Conservation (phyloP, 1,139 yeast species). For the Blastobotrys ciferrii region DNA sequence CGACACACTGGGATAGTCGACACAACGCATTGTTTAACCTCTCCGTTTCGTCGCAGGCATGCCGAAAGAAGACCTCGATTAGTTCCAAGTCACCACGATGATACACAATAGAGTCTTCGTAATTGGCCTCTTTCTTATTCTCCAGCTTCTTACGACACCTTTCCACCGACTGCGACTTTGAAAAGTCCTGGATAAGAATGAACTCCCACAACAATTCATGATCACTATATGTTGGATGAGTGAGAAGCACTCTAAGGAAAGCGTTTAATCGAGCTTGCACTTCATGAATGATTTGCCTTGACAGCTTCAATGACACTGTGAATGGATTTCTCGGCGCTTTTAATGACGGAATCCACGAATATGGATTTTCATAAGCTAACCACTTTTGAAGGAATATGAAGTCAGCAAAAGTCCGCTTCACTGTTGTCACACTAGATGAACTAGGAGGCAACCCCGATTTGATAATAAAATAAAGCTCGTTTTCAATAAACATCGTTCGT, state of each 20-base stretch:
- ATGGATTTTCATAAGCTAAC: conserved; percentile 38
- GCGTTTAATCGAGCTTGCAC: conserved; percentile 49
- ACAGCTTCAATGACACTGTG: conserved; percentile 36
- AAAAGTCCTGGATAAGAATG: conserved; percentile 40
- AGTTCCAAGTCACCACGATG: conserved; percentile 26
- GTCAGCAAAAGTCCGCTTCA: conserved; percentile 43
- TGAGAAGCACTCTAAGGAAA: conserved; percentile 44
- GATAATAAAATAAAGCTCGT: conserved; percentile 32
- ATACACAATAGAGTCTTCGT: conserved; percentile 29
- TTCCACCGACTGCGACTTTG: conserved; percentile 37
- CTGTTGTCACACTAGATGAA: conserved; percentile 23
- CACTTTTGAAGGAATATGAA: conserved; percentile 42
- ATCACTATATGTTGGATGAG: conserved; percentile 36
- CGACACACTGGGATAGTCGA: conserved; percentile 19
- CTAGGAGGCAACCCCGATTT: conserved; percentile 31
- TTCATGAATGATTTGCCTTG: conserved; percentile 45
- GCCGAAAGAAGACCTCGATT: conserved; percentile 28
- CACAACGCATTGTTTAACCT: conserved; percentile 20
- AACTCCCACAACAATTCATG: conserved; percentile 48
- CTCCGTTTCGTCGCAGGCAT: conserved; percentile 28
- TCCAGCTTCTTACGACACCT: conserved; percentile 37
- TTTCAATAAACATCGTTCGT: conserved; percentile 31
- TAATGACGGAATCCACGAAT: conserved; percentile 40
- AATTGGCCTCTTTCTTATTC: conserved; percentile 35
- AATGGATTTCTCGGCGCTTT: conserved; percentile 34